Conservation (phyloP, 495 filamentous ascomycete genomes). For the Penicillium subrubescens region DNA sequence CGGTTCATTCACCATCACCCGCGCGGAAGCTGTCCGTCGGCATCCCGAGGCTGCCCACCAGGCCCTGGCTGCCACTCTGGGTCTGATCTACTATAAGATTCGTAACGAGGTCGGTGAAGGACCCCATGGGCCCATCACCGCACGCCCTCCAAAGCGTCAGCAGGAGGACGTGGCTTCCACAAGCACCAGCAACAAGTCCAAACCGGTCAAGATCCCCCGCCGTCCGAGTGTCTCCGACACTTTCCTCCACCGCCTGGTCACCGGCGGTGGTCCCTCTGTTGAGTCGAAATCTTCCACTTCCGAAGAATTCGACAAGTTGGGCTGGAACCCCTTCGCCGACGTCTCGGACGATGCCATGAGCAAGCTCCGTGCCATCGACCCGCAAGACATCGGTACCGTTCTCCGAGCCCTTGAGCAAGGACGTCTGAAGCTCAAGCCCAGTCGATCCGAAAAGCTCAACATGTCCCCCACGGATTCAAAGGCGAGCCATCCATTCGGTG, state of each 20-base stretch:
- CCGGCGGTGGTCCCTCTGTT: conserved; percentile 34
- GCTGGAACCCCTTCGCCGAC: conserved; percentile 44
- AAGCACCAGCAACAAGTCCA: conserved; percentile 34
- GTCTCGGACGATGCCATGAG: conserved; percentile 42
- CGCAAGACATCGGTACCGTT: conserved; percentile 38
- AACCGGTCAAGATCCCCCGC: conserved; percentile 43
- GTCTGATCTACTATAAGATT: conserved; percentile 47
- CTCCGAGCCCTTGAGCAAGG: conserved; percentile 44
- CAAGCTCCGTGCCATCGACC: conserved; percentile 43
- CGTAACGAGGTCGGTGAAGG: conserved; percentile 45
- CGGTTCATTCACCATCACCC: conserved; percentile 31
- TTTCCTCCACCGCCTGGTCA: conserved; percentile 35
- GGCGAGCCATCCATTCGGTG: conserved; percentile 17
- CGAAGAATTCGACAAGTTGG: conserved; percentile 41
- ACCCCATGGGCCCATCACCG: conserved; percentile 23
- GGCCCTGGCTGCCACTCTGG: conserved; percentile 43
- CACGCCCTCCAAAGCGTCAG: conserved; percentile 39
- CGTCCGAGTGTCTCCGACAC: conserved; percentile 38
- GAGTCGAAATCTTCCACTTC: conserved; percentile 40
- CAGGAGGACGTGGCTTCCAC: conserved; percentile 39
- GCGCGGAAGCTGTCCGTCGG: conserved; percentile 37
- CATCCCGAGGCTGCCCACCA: conserved; percentile 46
- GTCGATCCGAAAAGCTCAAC: conserved; percentile 35
- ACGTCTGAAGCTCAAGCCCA: conserved; percentile 35
- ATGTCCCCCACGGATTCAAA: conserved; percentile 38